Base-by-base conservation (phyloP, 805 yeast species). In the Clavispora santaluciae region DNA sequence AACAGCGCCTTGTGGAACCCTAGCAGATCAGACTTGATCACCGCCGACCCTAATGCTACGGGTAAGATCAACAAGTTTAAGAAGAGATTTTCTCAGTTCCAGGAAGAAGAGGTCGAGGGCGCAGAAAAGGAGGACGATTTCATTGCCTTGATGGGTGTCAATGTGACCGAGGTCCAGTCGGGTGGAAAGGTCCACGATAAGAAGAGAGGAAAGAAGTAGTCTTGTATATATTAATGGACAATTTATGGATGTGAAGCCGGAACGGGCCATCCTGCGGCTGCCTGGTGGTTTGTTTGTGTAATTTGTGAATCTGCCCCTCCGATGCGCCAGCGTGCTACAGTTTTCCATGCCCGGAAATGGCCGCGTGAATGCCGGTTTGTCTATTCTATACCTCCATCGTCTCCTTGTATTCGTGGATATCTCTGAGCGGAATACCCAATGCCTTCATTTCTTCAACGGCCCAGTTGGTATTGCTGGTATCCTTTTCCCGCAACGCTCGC, bases 1-100 rank as follows among this genome's bases (percentile, higher is more conserved):
- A 86, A 86, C 55, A 81, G 79, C 55, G 79, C 89, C 25, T 63
- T 86, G 41, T 93, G 97, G 96, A 93, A 93, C 64, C 87, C 89
- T 39, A 77, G 85, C 47, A 79, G 90, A 64, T 78, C 85, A 17
- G 93, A 88, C 61, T 69, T 86, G 53, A 76, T 76, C 38, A 75
- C 81, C 34, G 73, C 78, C 25, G 95, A 86, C 62, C 83, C 86
- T n/a, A 86, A 79, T 60, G 86, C 93, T 11, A 82, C 86, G 39
- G 95, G 95, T 53, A 83, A 81, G 61, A 67, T 90, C 55, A 80
- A 76, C 61, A 82, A 76, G 61, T 86, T 85, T 72, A 83, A 78
- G 60, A 76, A 78, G 60, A 83, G 75, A 60, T 86, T 75, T 57
- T 64, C 83, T 2, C 55, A 56, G 13, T 64, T 69, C 29, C 65